These are phyloP conservation scores for Trichosporon coremiiforme DNA, from an alignment of 1,284 basidiomycete genomes.

Conservation along the genomic window DNA sequence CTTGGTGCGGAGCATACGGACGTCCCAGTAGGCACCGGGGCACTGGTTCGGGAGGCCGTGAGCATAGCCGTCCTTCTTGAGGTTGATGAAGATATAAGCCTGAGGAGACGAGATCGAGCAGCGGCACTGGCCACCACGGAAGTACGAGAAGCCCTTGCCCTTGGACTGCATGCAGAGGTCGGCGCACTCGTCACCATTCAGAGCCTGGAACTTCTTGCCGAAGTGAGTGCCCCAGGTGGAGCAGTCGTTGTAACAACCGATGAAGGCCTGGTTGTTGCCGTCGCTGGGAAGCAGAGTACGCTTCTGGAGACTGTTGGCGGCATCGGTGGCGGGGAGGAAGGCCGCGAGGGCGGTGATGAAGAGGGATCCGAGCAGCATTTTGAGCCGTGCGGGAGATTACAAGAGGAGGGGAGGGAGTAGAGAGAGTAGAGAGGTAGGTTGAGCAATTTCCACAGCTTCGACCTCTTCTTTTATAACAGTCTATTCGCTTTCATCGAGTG, in stretches of 20 bases:
- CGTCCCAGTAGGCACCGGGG: slow-evolving; percentile 18
- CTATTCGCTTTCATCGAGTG: neutral
- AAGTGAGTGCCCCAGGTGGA: slow-evolving; percentile 14
- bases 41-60: slow-evolving; percentile 7
- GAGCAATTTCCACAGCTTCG: neutral
- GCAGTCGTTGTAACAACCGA: slow-evolving; percentile 19
- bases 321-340: neutral
- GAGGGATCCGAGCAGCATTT: slow-evolving; percentile 17
- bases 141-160: slow-evolving; percentile 18
- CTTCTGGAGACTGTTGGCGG: neutral
- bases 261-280: slow-evolving; percentile 15
- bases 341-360: neutral
- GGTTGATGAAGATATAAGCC: slow-evolving; percentile 16
- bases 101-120: slow-evolving; percentile 16
- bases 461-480: neutral
- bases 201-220: slow-evolving; percentile 3
- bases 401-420: neutral
- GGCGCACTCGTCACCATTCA: slow-evolving; percentile 15
- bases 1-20: slow-evolving; percentile 14
- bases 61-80: slow-evolving; percentile 18
- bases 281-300: slow-evolving; percentile 7
- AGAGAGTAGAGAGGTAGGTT: slow-evolving; percentile 9
- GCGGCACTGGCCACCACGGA: slow-evolving; percentile 18
- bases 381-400: neutral
- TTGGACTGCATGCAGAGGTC: neutral